phyloP scores from a whole-genome alignment of 2,329 filamentous ascomycete genomes.

The Hypoxylon sp. region DNA sequence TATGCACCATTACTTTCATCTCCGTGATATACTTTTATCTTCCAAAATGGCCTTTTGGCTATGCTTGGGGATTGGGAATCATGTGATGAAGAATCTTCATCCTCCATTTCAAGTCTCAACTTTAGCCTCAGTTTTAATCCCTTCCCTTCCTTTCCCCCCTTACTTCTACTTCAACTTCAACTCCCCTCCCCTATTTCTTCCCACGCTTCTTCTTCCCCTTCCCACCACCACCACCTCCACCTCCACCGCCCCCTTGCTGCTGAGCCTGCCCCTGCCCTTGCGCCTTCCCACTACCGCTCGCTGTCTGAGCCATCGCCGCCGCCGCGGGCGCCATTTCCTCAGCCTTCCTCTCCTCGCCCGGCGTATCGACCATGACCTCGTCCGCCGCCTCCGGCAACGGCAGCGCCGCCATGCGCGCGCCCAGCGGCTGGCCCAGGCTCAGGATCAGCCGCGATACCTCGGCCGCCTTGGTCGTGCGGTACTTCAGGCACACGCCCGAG shows the following conservation, averaged over 20 bases:
- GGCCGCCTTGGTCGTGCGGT: constrained; percentile 89
- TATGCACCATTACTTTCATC: background rate
- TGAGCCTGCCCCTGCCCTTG: constrained; percentile 52
- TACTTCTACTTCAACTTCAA: background rate
- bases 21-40: constrained; percentile 1
- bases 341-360: constrained; percentile 49
- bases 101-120: background rate
- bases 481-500: constrained; percentile 88
- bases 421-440: constrained; percentile 78
- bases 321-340: constrained; percentile 19
- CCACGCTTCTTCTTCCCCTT: constrained; percentile 81
- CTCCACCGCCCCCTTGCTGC: constrained; percentile 45
- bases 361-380: constrained; percentile 59
- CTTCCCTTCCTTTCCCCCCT: background rate
- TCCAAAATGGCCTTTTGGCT: constrained; percentile 11
- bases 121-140: background rate
- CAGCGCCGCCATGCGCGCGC: constrained; percentile 75
- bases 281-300: constrained; percentile 49
- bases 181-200: constrained; percentile 67
- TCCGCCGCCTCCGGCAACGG: constrained; percentile 58
- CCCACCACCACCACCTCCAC: constrained; percentile 60
- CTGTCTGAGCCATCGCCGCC: constrained; percentile 21
- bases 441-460: constrained; percentile 89
- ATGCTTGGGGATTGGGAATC: background rate
- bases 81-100: background rate